Base-by-base conservation (phyloP, 106 monocot species). In the Apostasia ramifera region DNA sequence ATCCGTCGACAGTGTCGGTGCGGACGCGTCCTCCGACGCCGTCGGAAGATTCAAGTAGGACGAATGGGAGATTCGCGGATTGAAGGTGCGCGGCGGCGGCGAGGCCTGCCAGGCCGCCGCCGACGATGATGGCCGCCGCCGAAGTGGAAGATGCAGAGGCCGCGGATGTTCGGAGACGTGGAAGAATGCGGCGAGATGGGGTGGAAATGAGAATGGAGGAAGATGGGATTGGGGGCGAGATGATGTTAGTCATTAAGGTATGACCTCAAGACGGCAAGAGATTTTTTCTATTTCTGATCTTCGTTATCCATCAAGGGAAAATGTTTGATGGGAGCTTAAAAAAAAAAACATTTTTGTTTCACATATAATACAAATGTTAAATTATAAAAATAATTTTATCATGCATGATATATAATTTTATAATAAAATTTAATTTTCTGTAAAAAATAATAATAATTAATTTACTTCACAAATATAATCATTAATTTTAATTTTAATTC, bases 61-160 rank as follows among this genome's bases (percentile, higher is more conserved):
- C 64, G 77, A 91, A 86, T 8, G 95, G 92, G 74, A 85, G 56
- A n/a, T 70, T 64, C 66, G 79, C 57, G 74, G 89, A 70, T 53
- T 81, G 79, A 66, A 95, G 91, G 70, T 75, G 92, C 40, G 72
- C 57, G 11, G 92, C 95, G 3, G 95, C 95, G 4, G 86, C 81
- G 13, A 95, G 92, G 62, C 95, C 95, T 3, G 92, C 63, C 48
- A 95, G 86, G 48, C 95, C 95, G 47, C 72, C 95, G 55, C 95
- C 95, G 54, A 95, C 55, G 39, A 95, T 76, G 49, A 95, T 54
- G 45, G 82, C 82, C 3, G 71, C n/a, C 3, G 74, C 47, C 0
- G 70, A 39, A 53, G 77, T 4, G 37, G 76, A 1, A 4, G 67
- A 10, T 3, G 69, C 9, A 37, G 78, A 1, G 40, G 76, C 6